Percentiles rank a stretch among this genome's conserved stretches.
These are phyloP conservation scores for Exophiala dermatitidis DNA, from an alignment of 2,329 filamentous ascomycete species.

Conservation along the genomic window DNA sequence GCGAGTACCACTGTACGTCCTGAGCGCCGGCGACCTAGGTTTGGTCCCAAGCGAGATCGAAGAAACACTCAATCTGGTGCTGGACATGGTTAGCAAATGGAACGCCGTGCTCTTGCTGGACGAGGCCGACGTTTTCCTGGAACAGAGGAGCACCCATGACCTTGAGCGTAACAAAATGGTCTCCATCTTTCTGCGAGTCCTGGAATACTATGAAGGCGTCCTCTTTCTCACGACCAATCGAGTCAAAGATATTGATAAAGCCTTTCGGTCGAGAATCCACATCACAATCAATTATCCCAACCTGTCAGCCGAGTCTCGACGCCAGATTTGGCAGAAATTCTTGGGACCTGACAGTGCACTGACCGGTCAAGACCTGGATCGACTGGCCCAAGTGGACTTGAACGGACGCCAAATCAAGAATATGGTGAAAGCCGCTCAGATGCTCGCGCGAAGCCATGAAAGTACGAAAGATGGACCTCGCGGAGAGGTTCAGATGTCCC, in stretches of 20 bases:
- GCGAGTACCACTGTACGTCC: slow-evolving; percentile 44
- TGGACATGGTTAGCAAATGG: slow-evolving; percentile 4
- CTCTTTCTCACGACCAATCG: slow-evolving; percentile 32
- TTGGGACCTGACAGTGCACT: slow-evolving; percentile 9
- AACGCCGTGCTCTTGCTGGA: slow-evolving; percentile 37
- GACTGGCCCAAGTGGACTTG: slow-evolving; percentile 19
- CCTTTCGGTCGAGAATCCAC: slow-evolving; percentile 36
- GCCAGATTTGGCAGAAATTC: slow-evolving; percentile 21
- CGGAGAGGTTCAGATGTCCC: slow-evolving; percentile 26
- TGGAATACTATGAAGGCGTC: slow-evolving; percentile 30
- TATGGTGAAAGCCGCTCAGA: slow-evolving; percentile 37
- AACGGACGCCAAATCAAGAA: slow-evolving; percentile 42
- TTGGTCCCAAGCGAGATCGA: slow-evolving; percentile 40
- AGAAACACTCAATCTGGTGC: slow-evolving; percentile 37
- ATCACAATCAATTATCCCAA: slow-evolving; percentile 43
- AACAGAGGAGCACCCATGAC: slow-evolving; percentile 36
- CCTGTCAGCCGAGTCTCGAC: slow-evolving; percentile 27
- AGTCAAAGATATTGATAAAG: slow-evolving; percentile 30
- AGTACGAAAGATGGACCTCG: slow-evolving; percentile 7
- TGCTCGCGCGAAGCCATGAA: slow-evolving; percentile 31
- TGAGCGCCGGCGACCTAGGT: slow-evolving; percentile 47
- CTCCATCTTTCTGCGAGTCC: slow-evolving; percentile 29
- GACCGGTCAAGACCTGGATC: slow-evolving; percentile 12
- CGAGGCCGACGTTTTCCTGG: slow-evolving; percentile 43
- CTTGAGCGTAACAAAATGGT: slow-evolving; percentile 43